Base-by-base conservation (phyloP, 371 early-diverging fungal genomes). In the Rhizomucor miehei region DNA sequence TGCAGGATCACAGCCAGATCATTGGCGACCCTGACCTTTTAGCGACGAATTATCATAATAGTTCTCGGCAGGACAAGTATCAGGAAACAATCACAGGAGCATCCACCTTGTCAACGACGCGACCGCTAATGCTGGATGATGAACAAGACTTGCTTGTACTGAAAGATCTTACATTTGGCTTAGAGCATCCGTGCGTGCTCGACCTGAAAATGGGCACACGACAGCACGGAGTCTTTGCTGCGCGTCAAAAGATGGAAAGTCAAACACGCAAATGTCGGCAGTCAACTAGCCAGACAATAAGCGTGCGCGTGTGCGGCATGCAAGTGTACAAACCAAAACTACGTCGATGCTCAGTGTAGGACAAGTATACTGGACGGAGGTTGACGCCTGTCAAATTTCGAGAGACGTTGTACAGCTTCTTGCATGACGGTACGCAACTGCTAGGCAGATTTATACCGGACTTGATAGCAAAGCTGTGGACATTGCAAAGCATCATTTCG, bases 131-230 rank as follows among this genome's bases (percentile, higher is more conserved):
- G 29, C 29, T 48, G n/a, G 48, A 56, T 48, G 56, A 43, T 4
- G 21, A 20, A 39, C 56, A 48, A 16, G 84, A 93, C 68, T 96
- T 93, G 55, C 80, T 96, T 53, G 69, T 97, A 9, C 64, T 97
- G 63, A 89, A 93, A 56, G 97, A 97, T 68, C 73, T 97, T 48
- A 95, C 96, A 0, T 84, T 87, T 4, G 86, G 88, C 1, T 73
- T 90, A 57, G 67, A 78, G 60, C 77, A 80, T 16, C 96, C 97
- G 0, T 94, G 95, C 52, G 89, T 97, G 25, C 78, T 97, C 45
- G 96, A 97, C 65, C 78, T 97, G 52, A 97, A 97, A 60, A 95
- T 97, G 95, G 97, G 97, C 13, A 93, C 92, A 13, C 75, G 97
- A 3, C 97, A 97, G 69, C 88, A 94, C 63, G 94, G 96, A 1